Evolutionary conservation across 2,329 filamentous ascomycete genomes (phyloP).

Genomic region (Colletotrichum kahawae): DNA sequence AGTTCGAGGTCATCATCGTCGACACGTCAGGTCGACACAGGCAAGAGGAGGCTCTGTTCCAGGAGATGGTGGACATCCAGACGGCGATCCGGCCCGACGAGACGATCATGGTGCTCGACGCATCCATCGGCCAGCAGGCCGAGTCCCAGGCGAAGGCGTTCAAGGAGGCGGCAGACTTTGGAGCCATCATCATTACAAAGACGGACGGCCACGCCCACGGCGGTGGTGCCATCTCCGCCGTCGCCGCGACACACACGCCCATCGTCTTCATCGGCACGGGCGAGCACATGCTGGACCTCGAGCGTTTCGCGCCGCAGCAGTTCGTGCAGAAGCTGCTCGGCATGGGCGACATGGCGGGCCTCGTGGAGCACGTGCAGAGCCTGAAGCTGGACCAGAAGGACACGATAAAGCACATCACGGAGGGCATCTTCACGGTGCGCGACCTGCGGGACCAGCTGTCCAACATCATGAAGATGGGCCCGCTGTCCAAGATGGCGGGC

Average conservation of each 20-base stretch:
- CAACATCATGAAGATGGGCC: conserved; percentile 99
- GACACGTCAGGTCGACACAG: conserved; percentile 95
- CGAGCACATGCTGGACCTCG: conserved; percentile 94
- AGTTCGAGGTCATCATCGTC: conserved; percentile 97
- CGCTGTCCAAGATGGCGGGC: conserved; percentile 93
- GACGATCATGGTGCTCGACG: conserved; percentile 97
- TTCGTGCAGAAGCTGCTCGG: conserved; percentile 94
- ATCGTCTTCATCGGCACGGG: conserved; percentile 98
- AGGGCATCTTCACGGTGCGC: conserved; percentile 94
- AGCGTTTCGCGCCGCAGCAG: conserved; percentile 89
- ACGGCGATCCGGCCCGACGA: conserved; percentile 88
- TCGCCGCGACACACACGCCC: conserved; percentile 93
- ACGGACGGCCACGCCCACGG: conserved; percentile 95
- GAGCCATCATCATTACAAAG: conserved; percentile 98
- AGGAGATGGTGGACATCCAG: conserved; percentile 98
- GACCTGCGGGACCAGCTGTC: conserved; percentile 94
- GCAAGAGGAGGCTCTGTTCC: conserved; percentile 93
- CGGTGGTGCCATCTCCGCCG: conserved; percentile 96
- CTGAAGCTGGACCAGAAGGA: conserved; percentile 97
- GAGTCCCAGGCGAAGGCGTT: conserved; percentile 95
- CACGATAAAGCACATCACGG: conserved; percentile 98
- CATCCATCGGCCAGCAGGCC: conserved; percentile 94
- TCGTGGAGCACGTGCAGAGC: conserved; percentile 96
- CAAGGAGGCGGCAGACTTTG: conserved; percentile 96
- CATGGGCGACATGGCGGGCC: conserved; percentile 94